These are phyloP conservation scores for Fraxinus ornus DNA, from an alignment of 305 asterid genomes.

Conservation along the genomic window DNA sequence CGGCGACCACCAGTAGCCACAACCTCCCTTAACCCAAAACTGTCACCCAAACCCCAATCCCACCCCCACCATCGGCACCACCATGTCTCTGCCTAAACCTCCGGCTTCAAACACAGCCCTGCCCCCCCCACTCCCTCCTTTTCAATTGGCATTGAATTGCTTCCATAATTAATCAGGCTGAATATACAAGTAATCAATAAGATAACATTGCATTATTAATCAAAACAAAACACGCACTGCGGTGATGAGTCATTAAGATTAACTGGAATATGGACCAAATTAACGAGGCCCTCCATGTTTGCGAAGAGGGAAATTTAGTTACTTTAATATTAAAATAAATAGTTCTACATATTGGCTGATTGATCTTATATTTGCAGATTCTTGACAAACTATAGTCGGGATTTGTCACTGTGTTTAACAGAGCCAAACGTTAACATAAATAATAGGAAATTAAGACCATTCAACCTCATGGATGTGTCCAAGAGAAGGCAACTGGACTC, in stretches of 20 bases:
- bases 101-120: no score
- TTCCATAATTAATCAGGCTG: neutral
- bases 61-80: no score
- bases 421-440: neutral
- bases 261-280: neutral
- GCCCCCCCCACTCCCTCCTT: neutral
- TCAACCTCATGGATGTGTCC: conserved; percentile 16
- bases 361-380: neutral
- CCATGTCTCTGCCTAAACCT: no score
- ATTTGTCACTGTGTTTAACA: neutral
- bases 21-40: no score
- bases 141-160: neutral
- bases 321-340: neutral
- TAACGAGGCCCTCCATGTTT: neutral
- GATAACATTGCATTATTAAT: neutral
- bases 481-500: conserved; percentile 38
- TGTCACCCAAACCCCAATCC: no score
- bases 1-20: no score
- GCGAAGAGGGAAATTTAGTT: neutral
- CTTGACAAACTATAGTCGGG: neutral
- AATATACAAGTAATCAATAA: neutral
- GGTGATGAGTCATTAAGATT: neutral
- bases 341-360: neutral
- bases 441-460: neutral
- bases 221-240: neutral